Percentiles rank a stretch among this genome's conserved stretches.
phyloP scores from a whole-genome alignment of 2,329 filamentous ascomycete species.

The Corynespora cassiicola region DNA sequence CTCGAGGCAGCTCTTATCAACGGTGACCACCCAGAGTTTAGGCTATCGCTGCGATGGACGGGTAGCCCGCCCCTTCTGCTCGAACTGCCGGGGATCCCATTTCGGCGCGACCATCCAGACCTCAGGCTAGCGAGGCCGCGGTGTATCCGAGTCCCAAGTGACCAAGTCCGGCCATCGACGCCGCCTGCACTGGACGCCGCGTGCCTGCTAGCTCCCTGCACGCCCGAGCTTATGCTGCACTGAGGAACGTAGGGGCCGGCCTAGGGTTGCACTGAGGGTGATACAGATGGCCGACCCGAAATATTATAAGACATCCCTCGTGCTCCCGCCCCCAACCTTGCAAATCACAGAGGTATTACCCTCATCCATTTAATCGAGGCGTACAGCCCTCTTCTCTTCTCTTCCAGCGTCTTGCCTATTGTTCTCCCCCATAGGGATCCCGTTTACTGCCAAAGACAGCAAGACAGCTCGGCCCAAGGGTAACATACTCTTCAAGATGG shows the following conservation, averaged over 20 bases:
- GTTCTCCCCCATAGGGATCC: too few relatives aligned
- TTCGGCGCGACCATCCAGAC: conserved; percentile 22
- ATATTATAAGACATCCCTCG: conserved; percentile 36
- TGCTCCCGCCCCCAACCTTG: conserved; percentile 17
- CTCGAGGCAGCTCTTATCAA: conserved; percentile 29
- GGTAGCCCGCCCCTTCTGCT: conserved; percentile 17
- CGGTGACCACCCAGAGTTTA: conserved; percentile 18
- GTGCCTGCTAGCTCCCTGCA: conserved; percentile 12
- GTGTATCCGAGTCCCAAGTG: conserved; percentile 21
- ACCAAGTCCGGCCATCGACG: conserved; percentile 9
- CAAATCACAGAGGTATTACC: conserved; percentile 20
- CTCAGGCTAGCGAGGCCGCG: conserved; percentile 16
- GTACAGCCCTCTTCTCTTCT: too few relatives aligned
- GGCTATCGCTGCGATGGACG: conserved; percentile 20
- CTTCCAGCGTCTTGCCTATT: too few relatives aligned
- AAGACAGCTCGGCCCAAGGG: too few relatives aligned
- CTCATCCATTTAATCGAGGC: conserved; percentile 23
- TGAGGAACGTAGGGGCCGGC: conserved; percentile 13
- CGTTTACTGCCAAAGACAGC: too few relatives aligned
- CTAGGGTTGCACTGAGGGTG: conserved; percentile 22
- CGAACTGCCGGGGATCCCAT: conserved; percentile 22
- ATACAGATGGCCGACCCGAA: conserved; percentile 14
- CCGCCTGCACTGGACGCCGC: conserved; percentile 14
- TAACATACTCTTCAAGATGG: conserved; percentile 24
- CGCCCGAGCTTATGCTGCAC: conserved; percentile 23